Percentiles rank a stretch among this genome's conserved stretches.
phyloP scores from a whole-genome alignment of 805 yeast species.

The Candida cerambycidarum region DNA sequence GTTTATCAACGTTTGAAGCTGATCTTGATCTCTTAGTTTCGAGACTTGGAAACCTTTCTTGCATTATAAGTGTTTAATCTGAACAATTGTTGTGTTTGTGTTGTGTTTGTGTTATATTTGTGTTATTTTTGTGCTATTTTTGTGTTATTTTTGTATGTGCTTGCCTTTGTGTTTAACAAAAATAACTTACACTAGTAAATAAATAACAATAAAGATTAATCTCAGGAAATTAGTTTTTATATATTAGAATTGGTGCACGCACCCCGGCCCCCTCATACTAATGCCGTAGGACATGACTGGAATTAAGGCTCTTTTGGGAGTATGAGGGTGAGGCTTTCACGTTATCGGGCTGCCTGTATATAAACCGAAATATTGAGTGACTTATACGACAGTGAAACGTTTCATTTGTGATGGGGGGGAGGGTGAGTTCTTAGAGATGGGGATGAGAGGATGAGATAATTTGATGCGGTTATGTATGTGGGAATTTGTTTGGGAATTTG shows the following conservation, averaged over 20 bases:
- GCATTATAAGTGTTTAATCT: too few species aligned
- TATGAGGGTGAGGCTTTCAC: too few species aligned
- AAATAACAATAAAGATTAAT: neutral
- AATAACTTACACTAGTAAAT: neutral
- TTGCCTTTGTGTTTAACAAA: too few species aligned
- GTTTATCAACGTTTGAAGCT: constrained; percentile 9
- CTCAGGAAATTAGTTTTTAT: constrained; percentile 1
- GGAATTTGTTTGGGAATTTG: too few species aligned
- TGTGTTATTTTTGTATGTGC: neutral
- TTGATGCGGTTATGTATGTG: too few species aligned
- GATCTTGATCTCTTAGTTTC: constrained; percentile 15
- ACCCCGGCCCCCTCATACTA: constrained; percentile 3
- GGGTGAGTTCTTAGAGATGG: too few species aligned
- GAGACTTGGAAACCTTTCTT: constrained; percentile 8
- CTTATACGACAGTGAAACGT: too few species aligned
- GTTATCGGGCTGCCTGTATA: neutral
- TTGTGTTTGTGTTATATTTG: neutral
- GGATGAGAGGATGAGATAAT: too few species aligned
- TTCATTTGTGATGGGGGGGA: too few species aligned
- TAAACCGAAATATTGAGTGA: too few species aligned
- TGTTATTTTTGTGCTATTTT: neutral
- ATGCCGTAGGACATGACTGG: constrained; percentile 2
- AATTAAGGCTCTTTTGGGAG: neutral
- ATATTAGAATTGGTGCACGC: constrained; percentile 4
- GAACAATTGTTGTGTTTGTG: neutral